These are phyloP conservation scores for Ceratocystis destructans DNA, from an alignment of 2,329 filamentous ascomycete species.

Conservation along the genomic window DNA sequence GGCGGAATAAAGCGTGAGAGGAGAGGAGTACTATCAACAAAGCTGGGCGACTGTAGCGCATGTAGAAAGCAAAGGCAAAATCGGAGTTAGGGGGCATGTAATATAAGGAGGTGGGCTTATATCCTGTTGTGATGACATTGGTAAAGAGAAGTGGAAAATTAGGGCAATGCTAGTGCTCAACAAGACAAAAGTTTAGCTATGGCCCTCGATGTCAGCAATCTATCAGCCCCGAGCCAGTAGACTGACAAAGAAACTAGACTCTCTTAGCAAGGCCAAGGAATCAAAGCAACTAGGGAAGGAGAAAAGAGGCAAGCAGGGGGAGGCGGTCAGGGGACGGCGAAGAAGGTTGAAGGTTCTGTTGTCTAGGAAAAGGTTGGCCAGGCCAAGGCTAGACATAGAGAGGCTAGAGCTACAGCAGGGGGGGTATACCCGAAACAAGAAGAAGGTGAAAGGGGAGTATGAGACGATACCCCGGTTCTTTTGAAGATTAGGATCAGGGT, in stretches of 20 bases:
- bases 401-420: neutral
- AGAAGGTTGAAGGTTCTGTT: neutral
- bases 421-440: neutral
- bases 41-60: neutral
- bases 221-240: neutral
- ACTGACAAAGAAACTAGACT: neutral
- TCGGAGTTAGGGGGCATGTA: neutral
- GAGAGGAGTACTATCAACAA: neutral
- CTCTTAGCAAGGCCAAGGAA: neutral
- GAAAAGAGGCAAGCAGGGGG: neutral
- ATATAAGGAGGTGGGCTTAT: neutral
- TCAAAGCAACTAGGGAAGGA: neutral
- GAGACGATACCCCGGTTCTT: neutral
- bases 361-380: neutral
- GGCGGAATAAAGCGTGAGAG: neutral
- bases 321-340: neutral
- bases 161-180: neutral
- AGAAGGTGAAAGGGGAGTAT: neutral
- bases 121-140: neutral
- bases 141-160: neutral
- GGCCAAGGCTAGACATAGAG: neutral
- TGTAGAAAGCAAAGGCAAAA: neutral
- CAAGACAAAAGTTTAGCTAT: neutral
- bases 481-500: constrained; percentile 1
- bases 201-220: neutral